Evolutionary conservation across 371 early-diverging fungal genomes (phyloP).

Genomic region (Cokeromyces recurvatus): DNA sequence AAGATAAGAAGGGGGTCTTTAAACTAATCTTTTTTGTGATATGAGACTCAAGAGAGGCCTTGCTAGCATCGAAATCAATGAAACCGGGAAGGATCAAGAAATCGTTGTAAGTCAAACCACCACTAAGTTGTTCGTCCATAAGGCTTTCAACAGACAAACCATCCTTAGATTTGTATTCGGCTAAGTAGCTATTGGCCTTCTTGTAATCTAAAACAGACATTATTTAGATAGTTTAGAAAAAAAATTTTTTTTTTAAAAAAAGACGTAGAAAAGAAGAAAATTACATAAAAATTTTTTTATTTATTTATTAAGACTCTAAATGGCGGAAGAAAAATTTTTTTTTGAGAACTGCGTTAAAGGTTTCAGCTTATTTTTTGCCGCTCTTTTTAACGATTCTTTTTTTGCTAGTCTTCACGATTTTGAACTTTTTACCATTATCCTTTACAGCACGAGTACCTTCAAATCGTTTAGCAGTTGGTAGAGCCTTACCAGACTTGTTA

Average conservation of each 20-base stretch:
- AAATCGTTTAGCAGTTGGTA: conserved; percentile 36
- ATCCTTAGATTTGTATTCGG: conserved; percentile 50
- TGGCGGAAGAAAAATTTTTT: no score
- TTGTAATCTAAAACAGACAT: conserved; percentile 14
- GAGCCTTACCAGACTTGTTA: conserved; percentile 38
- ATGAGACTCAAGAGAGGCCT: conserved; percentile 69
- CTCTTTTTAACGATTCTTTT: conserved; percentile 11
- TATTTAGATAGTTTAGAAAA: no score
- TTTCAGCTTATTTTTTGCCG: no score
- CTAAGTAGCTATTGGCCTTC: conserved; percentile 14
- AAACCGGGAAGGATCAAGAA: conserved; percentile 93
- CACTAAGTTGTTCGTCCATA: conserved; percentile 64
- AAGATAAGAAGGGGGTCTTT: conserved; percentile 91
- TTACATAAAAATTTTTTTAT: conserved; percentile 3
- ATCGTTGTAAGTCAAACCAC: conserved; percentile 96
- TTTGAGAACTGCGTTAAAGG: no score
- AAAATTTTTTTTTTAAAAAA: no score
- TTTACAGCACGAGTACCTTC: conserved; percentile 65
- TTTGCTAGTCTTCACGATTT: conserved; percentile 16
- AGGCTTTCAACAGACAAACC: conserved; percentile 76
- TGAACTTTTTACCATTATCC: conserved; percentile 20
- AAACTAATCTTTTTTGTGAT: conserved; percentile 83
- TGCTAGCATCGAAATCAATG: conserved; percentile 87
- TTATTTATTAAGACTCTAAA: no score
- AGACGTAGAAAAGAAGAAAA: no score